Conservation (phyloP, 148 eudicot genomes). For the Rhododendron vialii region DNA sequence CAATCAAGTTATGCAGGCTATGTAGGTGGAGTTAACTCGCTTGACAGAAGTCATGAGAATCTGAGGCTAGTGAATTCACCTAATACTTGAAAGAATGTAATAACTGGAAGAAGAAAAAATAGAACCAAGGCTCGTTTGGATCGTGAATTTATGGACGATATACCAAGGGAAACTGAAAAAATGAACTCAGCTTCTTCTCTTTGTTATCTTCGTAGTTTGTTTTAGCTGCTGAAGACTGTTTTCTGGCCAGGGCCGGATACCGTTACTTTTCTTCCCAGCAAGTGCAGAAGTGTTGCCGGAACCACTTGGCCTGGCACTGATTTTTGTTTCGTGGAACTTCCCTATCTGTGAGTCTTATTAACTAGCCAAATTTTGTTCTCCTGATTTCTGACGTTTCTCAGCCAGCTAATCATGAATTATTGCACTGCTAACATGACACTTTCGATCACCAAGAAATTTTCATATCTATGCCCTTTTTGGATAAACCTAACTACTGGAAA, state of each 20-base stretch:
- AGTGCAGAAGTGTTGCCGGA: slow-evolving; percentile 24
- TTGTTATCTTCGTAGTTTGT: background rate
- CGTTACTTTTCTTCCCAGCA: slow-evolving; percentile 22
- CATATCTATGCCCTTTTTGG: background rate
- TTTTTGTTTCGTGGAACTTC: slow-evolving; percentile 24
- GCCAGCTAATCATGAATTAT: background rate
- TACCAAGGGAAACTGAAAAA: background rate
- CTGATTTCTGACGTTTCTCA: background rate
- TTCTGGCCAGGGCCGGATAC: slow-evolving; percentile 14
- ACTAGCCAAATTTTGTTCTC: background rate
- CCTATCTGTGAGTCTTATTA: slow-evolving; percentile 15
- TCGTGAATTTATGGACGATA: background rate
- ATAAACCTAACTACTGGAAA: background rate
- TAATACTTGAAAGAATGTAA: background rate
- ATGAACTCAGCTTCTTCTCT: background rate
- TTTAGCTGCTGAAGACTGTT: background rate
- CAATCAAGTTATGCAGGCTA: background rate
- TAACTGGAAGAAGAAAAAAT: background rate
- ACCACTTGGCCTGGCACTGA: slow-evolving; percentile 23
- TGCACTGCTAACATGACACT: background rate
- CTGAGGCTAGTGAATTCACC: background rate
- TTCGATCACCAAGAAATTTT: background rate
- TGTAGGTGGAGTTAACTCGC: background rate
- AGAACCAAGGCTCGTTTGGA: background rate
- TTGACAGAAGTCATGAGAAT: background rate